A percentile compares a stretch with the other conserved stretches of the same genome.
Evolutionary conservation across 768 basidiomycete species (phyloP).

Genomic region (Leccinum pellstonianum): DNA sequence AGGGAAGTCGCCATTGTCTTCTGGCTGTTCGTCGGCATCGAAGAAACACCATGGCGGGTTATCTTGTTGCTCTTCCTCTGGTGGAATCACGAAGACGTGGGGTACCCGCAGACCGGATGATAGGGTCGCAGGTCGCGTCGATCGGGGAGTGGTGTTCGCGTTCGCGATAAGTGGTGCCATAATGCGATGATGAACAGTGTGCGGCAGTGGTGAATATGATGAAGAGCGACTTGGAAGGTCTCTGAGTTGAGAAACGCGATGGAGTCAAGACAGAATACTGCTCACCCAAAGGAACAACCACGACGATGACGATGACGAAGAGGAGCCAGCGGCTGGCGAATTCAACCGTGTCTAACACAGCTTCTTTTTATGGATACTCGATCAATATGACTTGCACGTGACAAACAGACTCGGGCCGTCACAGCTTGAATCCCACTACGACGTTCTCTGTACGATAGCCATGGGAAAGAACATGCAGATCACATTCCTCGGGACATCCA

Average conservation of each 20-base stretch:
- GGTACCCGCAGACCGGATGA: slow-evolving; percentile 35
- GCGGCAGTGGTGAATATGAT: background rate
- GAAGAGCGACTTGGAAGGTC: slow-evolving; percentile 19
- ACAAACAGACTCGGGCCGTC: background rate
- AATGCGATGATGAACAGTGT: background rate
- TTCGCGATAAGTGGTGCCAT: slow-evolving; percentile 18
- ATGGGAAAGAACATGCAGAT: slow-evolving; percentile 50
- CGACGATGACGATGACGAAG: slow-evolving; percentile 1
- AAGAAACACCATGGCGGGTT: slow-evolving; percentile 58
- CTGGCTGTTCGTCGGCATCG: slow-evolving; percentile 42
- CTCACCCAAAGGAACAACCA: slow-evolving; percentile 18
- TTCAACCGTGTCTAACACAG: slow-evolving; percentile 18
- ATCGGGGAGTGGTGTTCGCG: slow-evolving; percentile 17
- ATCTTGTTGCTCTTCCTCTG: slow-evolving; percentile 51
- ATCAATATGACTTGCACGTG: slow-evolving; percentile 18
- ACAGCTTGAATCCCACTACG: background rate
- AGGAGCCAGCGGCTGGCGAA: slow-evolving; percentile 16
- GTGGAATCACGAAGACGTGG: slow-evolving; percentile 55
- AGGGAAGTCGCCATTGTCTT: slow-evolving; percentile 15
- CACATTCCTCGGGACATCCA: slow-evolving; percentile 75
- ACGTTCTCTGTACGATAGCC: background rate
- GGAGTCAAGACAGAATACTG: background rate
- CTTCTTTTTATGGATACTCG: slow-evolving; percentile 23
- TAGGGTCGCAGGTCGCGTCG: slow-evolving; percentile 5
- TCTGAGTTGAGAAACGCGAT: background rate